Percentiles rank a stretch among this genome's conserved stretches.
Evolutionary conservation across 805 yeast species (phyloP).

Genomic region (Debaryomyces castellii): DNA sequence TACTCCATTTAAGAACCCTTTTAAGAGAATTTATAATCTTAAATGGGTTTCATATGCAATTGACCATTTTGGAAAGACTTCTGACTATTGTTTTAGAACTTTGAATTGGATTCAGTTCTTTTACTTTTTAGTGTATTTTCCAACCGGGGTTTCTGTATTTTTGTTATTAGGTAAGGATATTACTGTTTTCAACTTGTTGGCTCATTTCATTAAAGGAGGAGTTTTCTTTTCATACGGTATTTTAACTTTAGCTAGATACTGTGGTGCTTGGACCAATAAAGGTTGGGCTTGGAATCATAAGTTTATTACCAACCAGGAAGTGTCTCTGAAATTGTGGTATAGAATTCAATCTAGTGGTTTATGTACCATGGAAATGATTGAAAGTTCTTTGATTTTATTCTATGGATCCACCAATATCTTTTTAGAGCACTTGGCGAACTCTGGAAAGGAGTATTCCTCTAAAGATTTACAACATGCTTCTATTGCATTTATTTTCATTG

Average conservation of each 20-base stretch:
- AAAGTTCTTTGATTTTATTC: conserved; percentile 74
- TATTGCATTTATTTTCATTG: conserved; percentile 56
- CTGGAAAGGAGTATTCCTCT: conserved; percentile 84
- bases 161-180: conserved; percentile 65
- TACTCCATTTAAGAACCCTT: conserved; percentile 4
- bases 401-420: conserved; percentile 90
- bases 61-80: conserved; percentile 24
- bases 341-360: conserved; percentile 43
- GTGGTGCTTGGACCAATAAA: conserved; percentile 70
- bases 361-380: conserved; percentile 83
- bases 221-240: conserved; percentile 79
- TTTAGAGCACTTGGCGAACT: conserved; percentile 70
- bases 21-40: neutral
- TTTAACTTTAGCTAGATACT: conserved; percentile 78
- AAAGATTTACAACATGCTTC: conserved; percentile 39
- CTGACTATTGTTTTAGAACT: conserved; percentile 37
- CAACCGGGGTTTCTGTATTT: conserved; percentile 64
- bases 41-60: conserved; percentile 1
- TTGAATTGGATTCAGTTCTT: conserved; percentile 67
- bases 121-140: conserved; percentile 57
- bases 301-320: conserved; percentile 26
- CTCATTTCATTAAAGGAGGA: conserved; percentile 96
- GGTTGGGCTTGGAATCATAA: conserved; percentile 91
- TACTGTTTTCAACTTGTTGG: conserved; percentile 76
- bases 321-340: conserved; percentile 27